phyloP scores from a whole-genome alignment of 164 flowering plant species.

The grape (Vitis vinifera) region DNA sequence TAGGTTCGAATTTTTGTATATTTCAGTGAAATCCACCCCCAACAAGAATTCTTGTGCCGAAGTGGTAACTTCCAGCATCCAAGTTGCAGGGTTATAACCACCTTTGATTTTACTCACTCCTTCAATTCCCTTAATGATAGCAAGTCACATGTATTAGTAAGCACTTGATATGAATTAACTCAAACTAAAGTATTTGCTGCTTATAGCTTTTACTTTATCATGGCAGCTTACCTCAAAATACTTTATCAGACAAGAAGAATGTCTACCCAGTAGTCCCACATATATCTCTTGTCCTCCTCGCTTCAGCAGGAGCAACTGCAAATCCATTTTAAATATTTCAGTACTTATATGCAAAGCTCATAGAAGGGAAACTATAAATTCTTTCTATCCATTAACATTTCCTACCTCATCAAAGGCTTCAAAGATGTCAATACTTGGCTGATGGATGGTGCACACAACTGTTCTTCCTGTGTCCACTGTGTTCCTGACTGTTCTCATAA shows the following conservation, averaged over 20 bases:
- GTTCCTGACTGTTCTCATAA: slow-evolving; percentile 44
- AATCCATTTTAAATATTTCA: no score
- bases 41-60: not conserved
- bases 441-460: slow-evolving; percentile 42
- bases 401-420: slow-evolving; percentile 42
- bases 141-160: no score
- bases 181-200: no score
- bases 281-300: no score
- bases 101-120: slow-evolving; percentile 2
- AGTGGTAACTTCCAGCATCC: not conserved
- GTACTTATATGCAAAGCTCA: no score
- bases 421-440: slow-evolving; percentile 44
- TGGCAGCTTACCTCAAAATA: no score
- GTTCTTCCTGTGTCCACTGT: slow-evolving; percentile 21
- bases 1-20: not conserved
- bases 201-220: no score
- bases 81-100: not conserved
- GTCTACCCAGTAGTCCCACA: no score
- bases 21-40: not conserved
- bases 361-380: no score
- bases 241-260: no score
- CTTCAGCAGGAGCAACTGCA: no score
- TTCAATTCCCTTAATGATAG: slow-evolving; percentile 1
- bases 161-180: no score
- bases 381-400: not conserved